Evolutionary conservation across 257 asterid species (phyloP).

Genomic region (Solanum megistacrolobum): DNA sequence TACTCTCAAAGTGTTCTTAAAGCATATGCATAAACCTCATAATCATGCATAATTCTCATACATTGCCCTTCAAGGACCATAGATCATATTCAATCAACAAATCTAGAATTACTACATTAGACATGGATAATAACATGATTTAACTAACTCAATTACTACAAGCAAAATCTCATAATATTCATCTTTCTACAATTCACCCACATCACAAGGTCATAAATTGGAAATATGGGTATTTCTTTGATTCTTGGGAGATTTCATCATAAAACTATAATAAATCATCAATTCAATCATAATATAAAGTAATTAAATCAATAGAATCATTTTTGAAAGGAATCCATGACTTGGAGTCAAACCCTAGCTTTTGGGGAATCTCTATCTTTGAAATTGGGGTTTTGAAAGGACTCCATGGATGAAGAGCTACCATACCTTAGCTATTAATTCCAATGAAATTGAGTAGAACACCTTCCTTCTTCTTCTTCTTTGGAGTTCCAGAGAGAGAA

Average conservation of each 20-base stretch:
- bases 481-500: background rate
- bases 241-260: too few species aligned
- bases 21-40: background rate
- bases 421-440: background rate
- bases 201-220: background rate
- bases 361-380: too few species aligned
- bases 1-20: too few species aligned
- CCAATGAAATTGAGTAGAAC: too few species aligned
- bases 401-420: background rate
- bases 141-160: background rate
- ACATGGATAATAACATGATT: background rate
- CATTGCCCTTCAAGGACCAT: background rate
- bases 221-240: background rate
- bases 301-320: too few species aligned
- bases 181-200: background rate
- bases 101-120: too few species aligned
- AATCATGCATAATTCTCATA: background rate
- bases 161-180: background rate
- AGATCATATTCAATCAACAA: background rate
- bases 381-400: background rate
- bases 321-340: background rate
- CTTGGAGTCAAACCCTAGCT: background rate
- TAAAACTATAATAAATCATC: background rate
- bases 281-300: too few species aligned
- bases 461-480: background rate